A percentile compares a stretch with the other conserved stretches of the same genome.
phyloP scores from a whole-genome alignment of 2,329 filamentous ascomycete species.

The Ascochyta pisi region DNA sequence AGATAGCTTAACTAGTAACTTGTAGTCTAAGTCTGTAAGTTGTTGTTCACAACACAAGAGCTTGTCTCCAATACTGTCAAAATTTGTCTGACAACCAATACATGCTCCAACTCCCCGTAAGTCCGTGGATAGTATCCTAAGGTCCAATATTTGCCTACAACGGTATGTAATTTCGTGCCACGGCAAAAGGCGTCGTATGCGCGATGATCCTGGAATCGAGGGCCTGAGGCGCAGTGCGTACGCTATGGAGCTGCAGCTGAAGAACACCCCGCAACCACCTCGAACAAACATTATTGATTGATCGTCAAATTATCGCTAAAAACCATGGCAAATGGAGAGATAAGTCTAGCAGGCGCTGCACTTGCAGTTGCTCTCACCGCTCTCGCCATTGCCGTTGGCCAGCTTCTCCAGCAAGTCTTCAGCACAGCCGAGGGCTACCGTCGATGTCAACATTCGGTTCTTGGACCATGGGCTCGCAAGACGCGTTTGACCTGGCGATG shows the following conservation, averaged over 20 bases:
- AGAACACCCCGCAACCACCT: not conserved
- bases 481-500: conserved; percentile 2
- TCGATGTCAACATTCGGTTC: conserved; percentile 11
- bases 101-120: too few species aligned
- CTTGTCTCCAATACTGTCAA: too few species aligned
- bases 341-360: conserved; percentile 1
- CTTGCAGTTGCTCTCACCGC: conserved; percentile 12
- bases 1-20: too few species aligned
- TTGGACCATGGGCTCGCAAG: conserved; percentile 11
- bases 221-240: not conserved
- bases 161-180: not conserved
- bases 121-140: too few species aligned
- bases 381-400: conserved; percentile 9
- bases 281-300: not conserved
- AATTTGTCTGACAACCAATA: too few species aligned
- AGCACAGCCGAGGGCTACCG: conserved; percentile 20
- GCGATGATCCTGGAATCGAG: not conserved
- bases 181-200: not conserved
- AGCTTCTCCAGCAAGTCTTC: conserved; percentile 20
- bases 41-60: too few species aligned
- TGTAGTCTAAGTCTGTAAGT: too few species aligned
- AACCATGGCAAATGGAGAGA: not conserved
- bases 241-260: not conserved
- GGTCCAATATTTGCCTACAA: too few species aligned
- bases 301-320: too few species aligned